Conservation (phyloP, 78 protist species). For the Dictyostelium discoideum region dicty_2.7 NC_007089.4:5149001-5149500, state of each 20-base stretch:
- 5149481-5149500: conserved; percentile 47
- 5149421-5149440: conserved; percentile 47
- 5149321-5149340: conserved; percentile 33
- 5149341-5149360: conserved; percentile 43
- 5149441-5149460: conserved; percentile 41
- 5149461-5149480: conserved; percentile 74
- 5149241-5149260: conserved; percentile 71
- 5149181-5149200: conserved; percentile 59
- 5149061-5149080: conserved; percentile 78
- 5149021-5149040: conserved; percentile 84
- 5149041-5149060: conserved; percentile 85
- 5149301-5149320: neutral
- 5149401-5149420: conserved; percentile 41
- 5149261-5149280: neutral
- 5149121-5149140: conserved; percentile 25
- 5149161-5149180: conserved; percentile 61
- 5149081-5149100: neutral
- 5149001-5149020: conserved; percentile 64
- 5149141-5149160: conserved; percentile 62
- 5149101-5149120: neutral
- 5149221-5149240: conserved; percentile 55
- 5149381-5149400: conserved; percentile 69
- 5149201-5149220: conserved; percentile 10
- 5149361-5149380: conserved; percentile 31
- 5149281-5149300: neutral